Percentiles rank a stretch among this genome's conserved stretches.
These are phyloP conservation scores for Aechmea fasciata DNA, from an alignment of 176 grass and related monocot genomes.

Conservation along the genomic window DNA sequence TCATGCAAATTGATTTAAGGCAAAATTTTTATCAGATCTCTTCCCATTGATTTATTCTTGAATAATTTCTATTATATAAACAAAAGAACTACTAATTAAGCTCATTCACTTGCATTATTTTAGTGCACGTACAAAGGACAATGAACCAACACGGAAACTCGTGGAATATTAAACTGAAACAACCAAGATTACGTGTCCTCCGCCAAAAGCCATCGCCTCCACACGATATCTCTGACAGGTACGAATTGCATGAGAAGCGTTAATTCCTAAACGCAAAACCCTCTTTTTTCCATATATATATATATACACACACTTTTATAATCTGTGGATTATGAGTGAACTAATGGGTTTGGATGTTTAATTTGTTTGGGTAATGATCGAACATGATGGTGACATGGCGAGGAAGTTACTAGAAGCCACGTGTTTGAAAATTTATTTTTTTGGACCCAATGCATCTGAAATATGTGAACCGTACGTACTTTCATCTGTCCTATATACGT, in stretches of 20 bases:
- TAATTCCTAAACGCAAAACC: too few species aligned
- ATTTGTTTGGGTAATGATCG: background rate
- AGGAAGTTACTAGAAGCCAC: background rate
- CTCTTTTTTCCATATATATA: too few species aligned
- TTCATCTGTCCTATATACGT: too few species aligned
- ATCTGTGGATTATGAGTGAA: background rate
- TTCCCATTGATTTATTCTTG: background rate
- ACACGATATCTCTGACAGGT: background rate
- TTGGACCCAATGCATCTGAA: background rate
- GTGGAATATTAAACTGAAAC: background rate
- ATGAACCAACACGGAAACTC: background rate
- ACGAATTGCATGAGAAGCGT: background rate
- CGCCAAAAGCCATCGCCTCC: conserved; percentile 4
- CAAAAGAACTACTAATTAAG: too few species aligned
- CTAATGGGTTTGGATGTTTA: background rate
- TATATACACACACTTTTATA: too few species aligned
- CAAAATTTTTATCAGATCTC: background rate
- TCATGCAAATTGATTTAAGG: too few species aligned
- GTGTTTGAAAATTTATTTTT: background rate
- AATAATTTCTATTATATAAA: too few species aligned
- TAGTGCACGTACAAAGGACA: background rate
- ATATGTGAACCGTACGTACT: too few species aligned
- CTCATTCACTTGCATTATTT: too few species aligned
- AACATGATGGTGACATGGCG: background rate
- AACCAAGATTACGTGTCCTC: conserved; percentile 5